phyloP scores from a whole-genome alignment of 2,329 filamentous ascomycete species.

The Colletotrichum phormii region DNA sequence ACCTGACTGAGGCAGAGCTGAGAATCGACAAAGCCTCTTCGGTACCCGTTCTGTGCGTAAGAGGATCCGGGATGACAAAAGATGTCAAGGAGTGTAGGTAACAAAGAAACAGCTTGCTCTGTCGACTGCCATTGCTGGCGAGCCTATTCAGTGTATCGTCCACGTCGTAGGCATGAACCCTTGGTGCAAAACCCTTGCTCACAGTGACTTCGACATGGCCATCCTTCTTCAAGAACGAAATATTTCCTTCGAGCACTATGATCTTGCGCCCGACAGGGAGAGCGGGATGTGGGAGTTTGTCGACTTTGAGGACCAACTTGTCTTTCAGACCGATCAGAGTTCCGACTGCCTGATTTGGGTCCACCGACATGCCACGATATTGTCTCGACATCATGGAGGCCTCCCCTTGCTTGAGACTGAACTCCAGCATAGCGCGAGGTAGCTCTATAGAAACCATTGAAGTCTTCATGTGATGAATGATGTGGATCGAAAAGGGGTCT shows the following conservation, averaged over 20 bases:
- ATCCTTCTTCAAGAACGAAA: constrained; percentile 35
- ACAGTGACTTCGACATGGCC: constrained; percentile 53
- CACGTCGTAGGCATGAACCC: constrained; percentile 58
- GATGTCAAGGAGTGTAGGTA: constrained; percentile 68
- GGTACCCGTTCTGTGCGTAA: constrained; percentile 63
- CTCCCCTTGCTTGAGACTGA: neutral
- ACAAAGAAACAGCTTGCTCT: constrained; percentile 63
- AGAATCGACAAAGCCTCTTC: constrained; percentile 65
- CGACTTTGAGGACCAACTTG: constrained; percentile 57
- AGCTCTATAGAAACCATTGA: neutral
- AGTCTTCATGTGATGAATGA: neutral
- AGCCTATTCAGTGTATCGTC: constrained; percentile 63
- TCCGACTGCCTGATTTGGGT: constrained; percentile 56
- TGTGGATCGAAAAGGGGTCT: neutral
- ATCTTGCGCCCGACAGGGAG: constrained; percentile 51
- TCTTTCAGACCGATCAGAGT: constrained; percentile 61
- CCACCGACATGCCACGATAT: constrained; percentile 61
- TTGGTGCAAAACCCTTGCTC: constrained; percentile 24
- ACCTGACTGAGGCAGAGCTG: constrained; percentile 58
- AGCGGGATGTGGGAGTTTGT: constrained; percentile 46
- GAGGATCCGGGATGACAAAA: constrained; percentile 59
- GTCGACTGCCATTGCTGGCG: constrained; percentile 60
- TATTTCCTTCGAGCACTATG: neutral
- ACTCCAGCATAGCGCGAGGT: neutral
- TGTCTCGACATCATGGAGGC: constrained; percentile 56